Conservation (phyloP, 2,329 filamentous ascomycete genomes). For the Trichoderma harzianum region DNA sequence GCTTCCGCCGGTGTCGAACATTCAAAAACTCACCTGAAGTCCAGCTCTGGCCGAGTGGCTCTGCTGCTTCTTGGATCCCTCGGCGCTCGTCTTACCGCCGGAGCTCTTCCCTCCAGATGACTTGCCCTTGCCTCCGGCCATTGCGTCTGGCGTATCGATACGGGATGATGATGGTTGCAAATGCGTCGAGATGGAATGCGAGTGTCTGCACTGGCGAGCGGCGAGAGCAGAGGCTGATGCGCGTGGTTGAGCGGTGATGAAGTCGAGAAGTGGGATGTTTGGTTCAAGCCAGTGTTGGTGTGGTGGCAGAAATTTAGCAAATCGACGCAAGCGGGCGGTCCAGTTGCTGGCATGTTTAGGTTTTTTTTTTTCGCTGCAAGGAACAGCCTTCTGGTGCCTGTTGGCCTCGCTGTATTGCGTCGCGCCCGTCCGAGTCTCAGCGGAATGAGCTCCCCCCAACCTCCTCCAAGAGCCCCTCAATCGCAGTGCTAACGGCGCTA, state of each 20-base stretch:
- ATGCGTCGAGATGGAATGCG: background rate
- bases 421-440: background rate
- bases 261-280: conserved; percentile 14
- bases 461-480: background rate
- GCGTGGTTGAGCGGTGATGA: conserved; percentile 11
- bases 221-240: conserved; percentile 7
- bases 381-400: conserved; percentile 14
- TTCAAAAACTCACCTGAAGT: conserved; percentile 74
- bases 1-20: background rate
- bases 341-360: conserved; percentile 21
- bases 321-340: conserved; percentile 14
- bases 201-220: conserved; percentile 2
- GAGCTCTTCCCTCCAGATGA: conserved; percentile 83
- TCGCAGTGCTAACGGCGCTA: background rate
- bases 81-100: conserved; percentile 68
- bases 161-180: background rate
- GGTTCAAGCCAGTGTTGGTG: conserved; percentile 15
- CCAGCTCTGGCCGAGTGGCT: conserved; percentile 95
- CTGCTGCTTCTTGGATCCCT: conserved; percentile 78
- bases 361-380: conserved; percentile 17
- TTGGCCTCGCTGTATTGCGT: background rate
- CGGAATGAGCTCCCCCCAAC: conserved; percentile 7
- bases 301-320: conserved; percentile 25
- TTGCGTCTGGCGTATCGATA: conserved; percentile 35
- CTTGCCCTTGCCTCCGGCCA: conserved; percentile 91